Base-by-base conservation (phyloP, 2,329 filamentous ascomycete species). In the Epichloe amarillans region DNA sequence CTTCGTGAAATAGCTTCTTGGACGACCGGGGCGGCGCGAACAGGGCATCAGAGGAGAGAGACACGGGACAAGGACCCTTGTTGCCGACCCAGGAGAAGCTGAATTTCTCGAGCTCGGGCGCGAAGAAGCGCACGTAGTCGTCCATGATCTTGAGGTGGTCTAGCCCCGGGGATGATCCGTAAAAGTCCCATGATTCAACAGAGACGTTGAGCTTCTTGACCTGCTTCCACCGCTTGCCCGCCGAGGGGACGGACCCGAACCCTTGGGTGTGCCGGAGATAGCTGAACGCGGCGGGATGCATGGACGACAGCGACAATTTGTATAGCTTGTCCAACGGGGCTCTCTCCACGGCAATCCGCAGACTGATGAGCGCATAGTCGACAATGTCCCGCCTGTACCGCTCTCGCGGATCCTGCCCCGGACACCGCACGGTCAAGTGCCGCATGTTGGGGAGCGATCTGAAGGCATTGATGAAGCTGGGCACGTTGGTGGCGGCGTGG, bases 351-450 rank as follows among this genome's bases (percentile, higher is more conserved):
- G 89, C 84, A 56, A 95, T 88, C 56, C 88, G 84, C 50, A 95
- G 70, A 56, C 87, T 93, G 63, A 94, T 88, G 54, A 95, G 80
- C 4, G 88, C 88, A 62, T 93, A 95, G 72, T 95, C 89, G 53
- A 95, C 86, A 46, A 84, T 81, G 64, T 82, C 83, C 46, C 87
- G 79, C 38, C 88, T 78, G 62, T 89, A 88, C 43, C 84, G 75
- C 63, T 88, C 82, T 38, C 75, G 70, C 15, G 80, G 72, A 53
- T 82, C 73, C 64, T 89, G 84, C 38, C 81, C 84, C 5, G 86
- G 86, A 58, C 87, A 93, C 54, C 80, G 82, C 62, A 95, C 77
- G 46, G 79, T 84, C 53, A 95, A 72, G 63, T 91, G 86, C 44
- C 79, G 73, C 59, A 95, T 71, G 58, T 83, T 84, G 52, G 79